phyloP scores from a whole-genome alignment of 108 stramenopile species.

The Fistulifera pelliculosa region DNA sequence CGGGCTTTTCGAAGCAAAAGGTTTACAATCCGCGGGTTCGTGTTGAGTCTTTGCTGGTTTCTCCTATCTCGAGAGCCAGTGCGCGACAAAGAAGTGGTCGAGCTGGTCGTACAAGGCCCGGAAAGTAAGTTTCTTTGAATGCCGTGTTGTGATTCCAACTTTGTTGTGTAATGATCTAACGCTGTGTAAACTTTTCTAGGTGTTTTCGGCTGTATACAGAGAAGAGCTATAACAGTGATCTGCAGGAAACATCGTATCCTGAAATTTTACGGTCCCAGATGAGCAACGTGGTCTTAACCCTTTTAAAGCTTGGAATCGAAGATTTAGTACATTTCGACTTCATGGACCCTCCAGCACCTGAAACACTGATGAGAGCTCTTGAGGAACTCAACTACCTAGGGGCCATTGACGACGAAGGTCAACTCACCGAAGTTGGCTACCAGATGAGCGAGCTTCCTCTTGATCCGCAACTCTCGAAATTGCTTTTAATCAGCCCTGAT shows the following conservation, averaged over 20 bases:
- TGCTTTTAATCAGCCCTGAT: conserved; percentile 91
- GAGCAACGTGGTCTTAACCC: conserved; percentile 89
- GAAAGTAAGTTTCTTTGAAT: conserved; percentile 39
- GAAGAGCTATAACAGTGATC: conserved; percentile 88
- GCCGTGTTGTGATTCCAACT: too few relatives aligned
- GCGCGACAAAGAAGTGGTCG: conserved; percentile 92
- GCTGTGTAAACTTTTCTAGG: background rate
- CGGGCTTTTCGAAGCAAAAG: conserved; percentile 99
- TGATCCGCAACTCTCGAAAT: conserved; percentile 82
- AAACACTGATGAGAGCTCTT: conserved; percentile 98
- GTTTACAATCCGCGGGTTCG: conserved; percentile 99
- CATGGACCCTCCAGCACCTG: conserved; percentile 99
- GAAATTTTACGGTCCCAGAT: conserved; percentile 95
- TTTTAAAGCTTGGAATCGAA: conserved; percentile 96
- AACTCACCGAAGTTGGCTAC: conserved; percentile 90
- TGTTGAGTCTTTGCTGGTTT: conserved; percentile 95
- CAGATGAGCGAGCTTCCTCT: conserved; percentile 97
- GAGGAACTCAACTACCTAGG: conserved; percentile 97
- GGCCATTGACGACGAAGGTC: conserved; percentile 96
- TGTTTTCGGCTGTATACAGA: conserved; percentile 99
- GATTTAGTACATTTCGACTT: conserved; percentile 99
- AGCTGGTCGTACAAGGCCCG: conserved; percentile 97
- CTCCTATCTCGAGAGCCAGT: conserved; percentile 94
- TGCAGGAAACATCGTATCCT: conserved; percentile 98
- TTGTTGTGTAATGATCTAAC: too few relatives aligned